Percentiles rank a stretch among this genome's conserved stretches.
phyloP scores from a whole-genome alignment of 2,329 filamentous ascomycete species.

The Penicillium sp. region DNA sequence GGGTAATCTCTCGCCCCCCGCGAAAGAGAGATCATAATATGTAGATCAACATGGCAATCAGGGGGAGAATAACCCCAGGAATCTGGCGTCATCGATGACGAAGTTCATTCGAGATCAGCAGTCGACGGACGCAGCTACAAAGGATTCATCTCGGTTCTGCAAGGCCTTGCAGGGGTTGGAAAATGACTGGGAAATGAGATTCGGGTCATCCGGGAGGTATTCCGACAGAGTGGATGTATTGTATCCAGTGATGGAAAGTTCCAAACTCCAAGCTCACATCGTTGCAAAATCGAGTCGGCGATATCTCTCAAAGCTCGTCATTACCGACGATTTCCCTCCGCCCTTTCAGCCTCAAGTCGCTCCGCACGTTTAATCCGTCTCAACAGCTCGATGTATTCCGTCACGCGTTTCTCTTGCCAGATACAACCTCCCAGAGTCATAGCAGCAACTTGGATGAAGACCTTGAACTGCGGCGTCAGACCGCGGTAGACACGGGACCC shows the following conservation, averaged over 20 bases:
- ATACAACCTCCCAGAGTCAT: conserved; percentile 52
- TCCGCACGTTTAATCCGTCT: conserved; percentile 45
- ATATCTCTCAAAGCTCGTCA: background rate
- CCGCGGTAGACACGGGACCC: conserved; percentile 47
- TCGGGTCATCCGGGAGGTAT: background rate
- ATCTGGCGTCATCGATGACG: conserved; percentile 8
- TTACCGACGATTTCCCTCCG: conserved; percentile 16
- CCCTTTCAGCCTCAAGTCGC: conserved; percentile 35
- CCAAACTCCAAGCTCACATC: background rate
- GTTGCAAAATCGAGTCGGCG: background rate
- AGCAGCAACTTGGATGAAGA: conserved; percentile 49
- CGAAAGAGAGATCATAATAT: conserved; percentile 20
- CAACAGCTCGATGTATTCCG: conserved; percentile 47
- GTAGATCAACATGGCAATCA: conserved; percentile 14
- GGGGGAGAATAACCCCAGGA: conserved; percentile 5
- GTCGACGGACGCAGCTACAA: background rate
- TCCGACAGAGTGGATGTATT: background rate
- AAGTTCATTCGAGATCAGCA: background rate
- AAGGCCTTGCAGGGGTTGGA: background rate
- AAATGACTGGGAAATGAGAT: conserved; percentile 1
- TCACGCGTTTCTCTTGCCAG: conserved; percentile 49
- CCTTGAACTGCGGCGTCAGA: conserved; percentile 52
- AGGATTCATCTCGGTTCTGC: background rate
- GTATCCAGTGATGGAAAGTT: background rate
- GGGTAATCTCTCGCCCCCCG: conserved; percentile 12